phyloP scores from a whole-genome alignment of 2,329 filamentous ascomycete species.

The Calonectria naviculata region DNA sequence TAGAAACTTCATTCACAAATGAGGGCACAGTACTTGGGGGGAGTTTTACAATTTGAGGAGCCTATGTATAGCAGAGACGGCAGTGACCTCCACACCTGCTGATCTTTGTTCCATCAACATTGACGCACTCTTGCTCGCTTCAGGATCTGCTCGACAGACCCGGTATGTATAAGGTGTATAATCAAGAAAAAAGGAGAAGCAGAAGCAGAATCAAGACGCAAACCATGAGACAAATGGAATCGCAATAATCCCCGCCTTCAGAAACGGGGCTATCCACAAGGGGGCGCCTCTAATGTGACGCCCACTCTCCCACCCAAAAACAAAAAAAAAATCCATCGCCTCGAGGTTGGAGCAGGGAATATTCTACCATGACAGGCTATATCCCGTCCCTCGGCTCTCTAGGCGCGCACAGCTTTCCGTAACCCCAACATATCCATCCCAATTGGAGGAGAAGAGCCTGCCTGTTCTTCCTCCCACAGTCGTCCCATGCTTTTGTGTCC shows the following conservation, averaged over 20 bases:
- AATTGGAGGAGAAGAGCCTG: conserved; percentile 34
- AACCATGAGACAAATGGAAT: conserved; percentile 45
- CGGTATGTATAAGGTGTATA: conserved; percentile 45
- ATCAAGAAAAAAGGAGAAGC: conserved; percentile 42
- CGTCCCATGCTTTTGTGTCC: conserved; percentile 38
- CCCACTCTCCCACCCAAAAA: conserved; percentile 23
- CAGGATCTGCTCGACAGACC: conserved; percentile 46
- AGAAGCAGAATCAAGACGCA: conserved; percentile 38
- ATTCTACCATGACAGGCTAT: conserved; percentile 19
- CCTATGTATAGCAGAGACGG: conserved; percentile 46
- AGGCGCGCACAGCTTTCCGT: conserved; percentile 28
- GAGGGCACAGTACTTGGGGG: conserved; percentile 15
- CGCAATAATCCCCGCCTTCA: conserved; percentile 33
- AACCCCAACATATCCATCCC: conserved; percentile 24
- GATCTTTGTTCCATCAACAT: conserved; percentile 44
- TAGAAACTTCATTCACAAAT: neutral
- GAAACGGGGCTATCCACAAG: conserved; percentile 33
- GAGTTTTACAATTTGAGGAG: conserved; percentile 47
- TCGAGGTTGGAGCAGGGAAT: conserved; percentile 19
- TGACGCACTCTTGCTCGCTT: conserved; percentile 42
- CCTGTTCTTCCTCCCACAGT: conserved; percentile 34
- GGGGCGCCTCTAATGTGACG: conserved; percentile 21
- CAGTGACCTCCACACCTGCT: conserved; percentile 40
- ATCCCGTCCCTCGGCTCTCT: conserved; percentile 18
- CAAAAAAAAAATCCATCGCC: conserved; percentile 15